Conservation (phyloP, 495 filamentous ascomycete genomes). For the Aspergillus homomorphus region DNA sequence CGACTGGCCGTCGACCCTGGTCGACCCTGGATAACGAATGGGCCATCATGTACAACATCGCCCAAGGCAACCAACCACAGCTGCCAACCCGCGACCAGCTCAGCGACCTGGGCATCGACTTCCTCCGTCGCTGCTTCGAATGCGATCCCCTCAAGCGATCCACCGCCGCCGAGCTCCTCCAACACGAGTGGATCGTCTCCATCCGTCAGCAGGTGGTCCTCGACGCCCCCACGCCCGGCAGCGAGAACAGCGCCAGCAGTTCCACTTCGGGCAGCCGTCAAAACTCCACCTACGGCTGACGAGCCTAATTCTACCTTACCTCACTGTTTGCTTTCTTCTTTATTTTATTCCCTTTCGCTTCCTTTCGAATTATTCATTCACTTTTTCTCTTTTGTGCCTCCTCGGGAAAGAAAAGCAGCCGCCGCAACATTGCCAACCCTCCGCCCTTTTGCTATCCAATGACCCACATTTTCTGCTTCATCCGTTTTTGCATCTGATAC, state of each 20-base stretch:
- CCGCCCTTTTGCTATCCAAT: slow-evolving; percentile 18
- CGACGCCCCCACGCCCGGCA: slow-evolving; percentile 48
- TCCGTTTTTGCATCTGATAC: not conserved
- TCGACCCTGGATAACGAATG: slow-evolving; percentile 98
- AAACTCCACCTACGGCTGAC: slow-evolving; percentile 30
- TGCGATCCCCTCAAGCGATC: slow-evolving; percentile 76
- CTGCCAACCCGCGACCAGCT: slow-evolving; percentile 81
- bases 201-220: slow-evolving; percentile 60
- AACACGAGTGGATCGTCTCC: slow-evolving; percentile 91
- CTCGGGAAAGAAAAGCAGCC: too few species aligned
- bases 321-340: not conserved
- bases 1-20: slow-evolving; percentile 92
- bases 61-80: slow-evolving; percentile 87
- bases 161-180: slow-evolving; percentile 83
- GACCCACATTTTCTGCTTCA: not conserved
- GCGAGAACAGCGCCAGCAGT: slow-evolving; percentile 35
- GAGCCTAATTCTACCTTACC: slow-evolving; percentile 6
- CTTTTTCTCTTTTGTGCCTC: not conserved
- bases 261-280: slow-evolving; percentile 34
- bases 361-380: not conserved
- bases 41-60: slow-evolving; percentile 99
- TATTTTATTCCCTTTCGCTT: slow-evolving; percentile 1
- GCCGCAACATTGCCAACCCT: not conserved
- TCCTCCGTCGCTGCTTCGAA: slow-evolving; percentile 82
- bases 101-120: slow-evolving; percentile 79